A percentile compares a stretch with the other conserved stretches of the same genome.
Evolutionary conservation across 148 eudicot species (phyloP).

Genomic region (Rhododendron henanense): DNA sequence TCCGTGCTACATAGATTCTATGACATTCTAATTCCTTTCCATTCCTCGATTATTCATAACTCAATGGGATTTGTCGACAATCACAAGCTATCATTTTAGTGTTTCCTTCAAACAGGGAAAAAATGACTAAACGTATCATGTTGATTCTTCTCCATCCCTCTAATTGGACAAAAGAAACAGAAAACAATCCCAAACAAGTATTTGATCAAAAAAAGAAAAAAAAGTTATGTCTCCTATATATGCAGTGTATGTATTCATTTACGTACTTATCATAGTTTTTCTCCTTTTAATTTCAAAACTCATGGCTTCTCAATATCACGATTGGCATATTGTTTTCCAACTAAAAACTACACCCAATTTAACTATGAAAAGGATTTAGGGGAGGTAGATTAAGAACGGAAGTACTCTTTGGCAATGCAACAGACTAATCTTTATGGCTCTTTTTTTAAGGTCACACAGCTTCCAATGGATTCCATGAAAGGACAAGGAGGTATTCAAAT

Average conservation of each 20-base stretch:
- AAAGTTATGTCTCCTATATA: not conserved
- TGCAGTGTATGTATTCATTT: not conserved
- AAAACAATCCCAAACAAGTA: not conserved
- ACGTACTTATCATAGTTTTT: not conserved
- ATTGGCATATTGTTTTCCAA: not conserved
- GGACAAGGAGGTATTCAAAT: slow-evolving; percentile 66
- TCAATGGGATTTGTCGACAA: not conserved
- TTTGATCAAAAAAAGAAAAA: not conserved
- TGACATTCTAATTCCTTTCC: not conserved
- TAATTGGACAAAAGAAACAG: not conserved
- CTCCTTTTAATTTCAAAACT: not conserved
- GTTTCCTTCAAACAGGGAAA: not conserved
- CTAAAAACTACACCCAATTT: not conserved
- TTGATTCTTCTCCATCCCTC: not conserved
- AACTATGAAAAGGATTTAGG: not conserved
- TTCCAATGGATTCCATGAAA: slow-evolving; percentile 45
- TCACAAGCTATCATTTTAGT: not conserved
- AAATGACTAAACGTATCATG: not conserved
- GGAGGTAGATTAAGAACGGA: not conserved
- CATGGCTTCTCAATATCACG: not conserved
- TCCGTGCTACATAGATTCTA: not conserved
- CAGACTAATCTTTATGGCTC: not conserved
- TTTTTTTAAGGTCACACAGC: slow-evolving; percentile 8
- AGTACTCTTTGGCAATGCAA: not conserved
- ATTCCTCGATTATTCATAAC: not conserved